Evolutionary conservation across 495 filamentous ascomycete genomes (phyloP), one percentile per base, ranked within the genome.

Genomic region (Penicillium malachiteum): DNA sequence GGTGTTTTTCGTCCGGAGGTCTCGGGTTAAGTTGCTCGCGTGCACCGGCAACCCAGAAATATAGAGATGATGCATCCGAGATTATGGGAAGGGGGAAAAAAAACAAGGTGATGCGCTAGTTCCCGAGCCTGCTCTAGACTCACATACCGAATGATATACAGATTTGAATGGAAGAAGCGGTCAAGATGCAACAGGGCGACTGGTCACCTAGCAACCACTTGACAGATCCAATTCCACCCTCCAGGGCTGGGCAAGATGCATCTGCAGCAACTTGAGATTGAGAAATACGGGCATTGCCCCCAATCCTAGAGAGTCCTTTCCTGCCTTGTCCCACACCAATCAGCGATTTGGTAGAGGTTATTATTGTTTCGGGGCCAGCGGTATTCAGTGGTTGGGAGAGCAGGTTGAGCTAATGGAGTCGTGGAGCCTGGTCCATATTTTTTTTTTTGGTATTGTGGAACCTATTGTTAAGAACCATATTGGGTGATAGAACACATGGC

Each of bases 161-260:
- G 3, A 18, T n/a, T n/a, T n/a, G 32, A 17, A 1, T 18, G 43
- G 35, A 41, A 57, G 50, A 46, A 59, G 63, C 63, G 63, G 63
- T 66, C 52, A 58, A 48, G 14, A 56, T 49, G 14, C 46, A 6
- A 49, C 33, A 3, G 17, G 33, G 32, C 46, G 58, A 64, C 48
- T 57, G 55, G 62, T 67, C 57, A 62, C 65, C 65, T 56, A 63
- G 63, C 65, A 68, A 68, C 63, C 57, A 58, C 2, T 55, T 44
- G 59, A 66, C 47, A 66, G 59, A 65, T 68, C 63, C 44, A 49
- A 60, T 26, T 26, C 21, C 21, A n/a, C n/a, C n/a, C n/a, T n/a
- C n/a, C n/a, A n/a, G n/a, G n/a, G n/a, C n/a, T n/a, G n/a, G n/a
- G n/a, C n/a, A 26, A 26, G 1, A 26, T 63, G 50, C 55, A 54